Evolutionary conservation across 176 grass and related monocot species (phyloP).

Genomic region (Zoysia pacifica): DNA sequence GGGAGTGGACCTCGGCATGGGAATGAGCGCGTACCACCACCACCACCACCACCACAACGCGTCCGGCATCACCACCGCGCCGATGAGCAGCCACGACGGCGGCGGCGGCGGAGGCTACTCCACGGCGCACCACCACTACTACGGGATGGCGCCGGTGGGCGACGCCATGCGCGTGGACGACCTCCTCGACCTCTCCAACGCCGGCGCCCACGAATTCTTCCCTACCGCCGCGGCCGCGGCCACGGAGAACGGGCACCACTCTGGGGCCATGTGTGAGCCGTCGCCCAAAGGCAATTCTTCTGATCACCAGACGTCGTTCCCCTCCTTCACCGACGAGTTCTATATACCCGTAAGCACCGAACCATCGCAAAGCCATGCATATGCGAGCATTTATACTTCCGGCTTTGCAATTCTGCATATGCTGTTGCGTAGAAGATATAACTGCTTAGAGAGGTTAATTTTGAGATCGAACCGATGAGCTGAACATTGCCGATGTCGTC

Average conservation of each 20-base stretch:
- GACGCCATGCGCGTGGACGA: slow-evolving; percentile 79
- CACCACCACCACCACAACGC: slow-evolving; percentile 51
- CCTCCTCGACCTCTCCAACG: slow-evolving; percentile 81
- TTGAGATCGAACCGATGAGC: neutral
- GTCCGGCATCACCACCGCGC: slow-evolving; percentile 38
- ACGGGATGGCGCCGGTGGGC: slow-evolving; percentile 58
- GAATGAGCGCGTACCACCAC: slow-evolving; percentile 58
- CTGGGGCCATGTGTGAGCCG: slow-evolving; percentile 32
- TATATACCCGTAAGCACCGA: slow-evolving; percentile 84
- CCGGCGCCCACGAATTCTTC: slow-evolving; percentile 63
- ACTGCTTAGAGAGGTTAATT: neutral
- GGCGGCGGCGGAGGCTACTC: neutral
- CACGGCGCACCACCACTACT: slow-evolving; percentile 35
- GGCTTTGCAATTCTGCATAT: too few relatives aligned
- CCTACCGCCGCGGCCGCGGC: slow-evolving; percentile 26
- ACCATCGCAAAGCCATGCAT: neutral
- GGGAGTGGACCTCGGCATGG: slow-evolving; percentile 69
- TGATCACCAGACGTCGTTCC: slow-evolving; percentile 53
- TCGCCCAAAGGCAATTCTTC: slow-evolving; percentile 54
- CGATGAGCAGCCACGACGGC: slow-evolving; percentile 11
- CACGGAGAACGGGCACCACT: too few relatives aligned
- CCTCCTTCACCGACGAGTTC: slow-evolving; percentile 83
- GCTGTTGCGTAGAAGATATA: neutral
- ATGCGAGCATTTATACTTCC: too few relatives aligned
- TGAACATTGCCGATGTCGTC: slow-evolving; percentile 22